Evolutionary conservation across 78 protist species (phyloP).

Genomic region (Polysphondylium violaceum): DNA sequence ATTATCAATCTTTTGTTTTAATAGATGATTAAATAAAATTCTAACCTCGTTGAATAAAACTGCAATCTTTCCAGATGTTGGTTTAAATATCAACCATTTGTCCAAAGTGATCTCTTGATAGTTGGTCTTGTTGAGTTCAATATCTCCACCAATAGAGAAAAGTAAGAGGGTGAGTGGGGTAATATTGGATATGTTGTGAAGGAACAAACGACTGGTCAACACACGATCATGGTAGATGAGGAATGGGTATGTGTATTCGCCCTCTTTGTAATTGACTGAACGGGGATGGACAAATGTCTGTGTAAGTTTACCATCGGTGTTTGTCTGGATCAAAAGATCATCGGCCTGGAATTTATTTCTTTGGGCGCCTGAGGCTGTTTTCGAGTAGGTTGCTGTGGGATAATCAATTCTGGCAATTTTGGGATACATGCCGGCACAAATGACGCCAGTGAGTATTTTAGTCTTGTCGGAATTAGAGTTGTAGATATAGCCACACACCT

Average conservation of each 20-base stretch:
- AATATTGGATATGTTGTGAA: constrained; percentile 78
- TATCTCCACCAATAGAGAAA: constrained; percentile 84
- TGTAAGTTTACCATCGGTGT: neutral
- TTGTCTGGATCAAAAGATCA: neutral
- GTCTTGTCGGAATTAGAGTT: constrained; percentile 40
- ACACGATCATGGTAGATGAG: constrained; percentile 72
- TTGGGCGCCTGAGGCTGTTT: constrained; percentile 86
- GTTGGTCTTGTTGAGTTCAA: constrained; percentile 16
- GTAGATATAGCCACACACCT: constrained; percentile 41
- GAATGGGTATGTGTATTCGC: constrained; percentile 62
- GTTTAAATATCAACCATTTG: constrained; percentile 79
- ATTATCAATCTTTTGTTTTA: constrained; percentile 46
- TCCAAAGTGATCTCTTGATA: constrained; percentile 60
- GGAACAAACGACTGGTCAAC: constrained; percentile 57
- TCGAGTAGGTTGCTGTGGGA: constrained; percentile 56
- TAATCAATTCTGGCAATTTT: constrained; percentile 67
- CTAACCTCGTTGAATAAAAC: constrained; percentile 53
- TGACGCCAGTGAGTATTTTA: constrained; percentile 15
- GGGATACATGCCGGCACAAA: constrained; percentile 81
- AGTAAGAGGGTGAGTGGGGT: constrained; percentile 85
- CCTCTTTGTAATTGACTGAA: constrained; percentile 60
- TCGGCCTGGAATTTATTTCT: constrained; percentile 83
- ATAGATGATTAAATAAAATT: constrained; percentile 32
- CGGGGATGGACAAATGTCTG: constrained; percentile 77
- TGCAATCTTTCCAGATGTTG: constrained; percentile 47